Evolutionary conservation across 805 yeast species (phyloP).

Genomic region (Ogataea degrootiae): DNA sequence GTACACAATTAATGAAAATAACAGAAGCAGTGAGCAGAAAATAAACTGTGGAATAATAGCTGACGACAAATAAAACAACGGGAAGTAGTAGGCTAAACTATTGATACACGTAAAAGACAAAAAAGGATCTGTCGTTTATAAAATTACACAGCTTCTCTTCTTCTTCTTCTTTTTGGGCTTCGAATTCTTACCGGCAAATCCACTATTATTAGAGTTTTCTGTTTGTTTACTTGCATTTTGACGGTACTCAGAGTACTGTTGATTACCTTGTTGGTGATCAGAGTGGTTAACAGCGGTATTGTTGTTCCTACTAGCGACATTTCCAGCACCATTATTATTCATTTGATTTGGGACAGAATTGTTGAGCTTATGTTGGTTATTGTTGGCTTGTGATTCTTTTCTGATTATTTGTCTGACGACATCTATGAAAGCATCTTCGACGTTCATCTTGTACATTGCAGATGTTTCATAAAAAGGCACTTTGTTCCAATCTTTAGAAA

Average conservation of each 20-base stretch:
- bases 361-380: too few species aligned
- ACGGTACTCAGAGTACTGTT: not conserved
- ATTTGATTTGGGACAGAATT: too few species aligned
- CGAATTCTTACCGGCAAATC: not conserved
- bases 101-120: not conserved
- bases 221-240: too few species aligned
- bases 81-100: not conserved
- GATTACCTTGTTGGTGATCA: not conserved
- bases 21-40: too few species aligned
- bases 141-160: constrained; percentile 17
- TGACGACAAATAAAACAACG: not conserved
- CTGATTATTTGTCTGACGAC: constrained; percentile 86
- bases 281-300: not conserved
- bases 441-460: constrained; percentile 86
- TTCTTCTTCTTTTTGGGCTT: constrained; percentile 7
- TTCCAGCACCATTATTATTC: not conserved
- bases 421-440: constrained; percentile 85
- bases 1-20: too few species aligned
- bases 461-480: constrained; percentile 92
- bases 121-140: constrained; percentile 1
- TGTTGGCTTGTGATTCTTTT: constrained; percentile 43
- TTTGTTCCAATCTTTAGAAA: constrained; percentile 81
- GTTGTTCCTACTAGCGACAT: not conserved
- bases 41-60: too few species aligned
- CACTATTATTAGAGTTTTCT: not conserved